Evolutionary conservation across 306 rosid species (phyloP).

Genomic region (Ammopiptanthus mongolicus): DNA sequence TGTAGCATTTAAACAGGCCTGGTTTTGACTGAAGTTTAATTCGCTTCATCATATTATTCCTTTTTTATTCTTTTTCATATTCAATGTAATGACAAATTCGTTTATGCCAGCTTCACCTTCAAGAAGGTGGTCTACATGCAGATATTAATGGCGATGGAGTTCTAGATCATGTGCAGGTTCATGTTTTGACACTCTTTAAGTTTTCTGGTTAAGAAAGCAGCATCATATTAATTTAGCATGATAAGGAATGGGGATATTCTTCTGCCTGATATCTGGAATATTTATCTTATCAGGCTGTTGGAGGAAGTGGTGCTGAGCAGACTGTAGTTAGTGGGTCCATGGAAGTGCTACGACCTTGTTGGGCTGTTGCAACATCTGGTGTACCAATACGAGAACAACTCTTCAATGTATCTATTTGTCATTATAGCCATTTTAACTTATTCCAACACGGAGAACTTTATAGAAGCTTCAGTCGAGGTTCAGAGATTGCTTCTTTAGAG

Average conservation of each 20-base stretch:
- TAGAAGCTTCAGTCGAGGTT: conserved; percentile 54
- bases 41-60: conserved; percentile 1
- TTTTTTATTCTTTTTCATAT: neutral
- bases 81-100: conserved; percentile 21
- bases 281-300: conserved; percentile 72
- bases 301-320: conserved; percentile 98
- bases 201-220: neutral
- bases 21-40: neutral
- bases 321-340: conserved; percentile 94
- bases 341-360: conserved; percentile 96
- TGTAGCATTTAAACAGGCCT: neutral
- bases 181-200: neutral
- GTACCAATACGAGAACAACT: conserved; percentile 92
- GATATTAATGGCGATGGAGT: conserved; percentile 98
- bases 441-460: conserved; percentile 89
- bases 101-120: conserved; percentile 87
- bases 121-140: conserved; percentile 98
- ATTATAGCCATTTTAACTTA: conserved; percentile 69
- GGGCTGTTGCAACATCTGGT: conserved; percentile 99
- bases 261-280: conserved; percentile 19
- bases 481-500: conserved; percentile 71
- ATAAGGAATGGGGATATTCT: neutral
- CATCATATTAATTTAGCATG: conserved; percentile 15
- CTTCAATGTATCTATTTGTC: conserved; percentile 95
- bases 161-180: conserved; percentile 98